Evolutionary conservation across 305 asterid species (phyloP), one percentile per base, ranked within the genome.

Genomic region (Rubia peregrina): DNA sequence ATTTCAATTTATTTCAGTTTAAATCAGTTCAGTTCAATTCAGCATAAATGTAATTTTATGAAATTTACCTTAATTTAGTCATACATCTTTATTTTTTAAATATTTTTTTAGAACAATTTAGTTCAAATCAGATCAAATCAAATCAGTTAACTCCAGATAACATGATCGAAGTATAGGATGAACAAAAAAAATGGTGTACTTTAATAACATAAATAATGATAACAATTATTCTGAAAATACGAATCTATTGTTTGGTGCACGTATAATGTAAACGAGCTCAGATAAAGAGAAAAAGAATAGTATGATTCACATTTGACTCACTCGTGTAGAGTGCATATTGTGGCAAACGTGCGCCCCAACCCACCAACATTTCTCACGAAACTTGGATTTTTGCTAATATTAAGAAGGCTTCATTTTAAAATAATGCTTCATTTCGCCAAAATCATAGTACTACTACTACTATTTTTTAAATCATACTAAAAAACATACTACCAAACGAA

Each of bases 341-440:
- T 78, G 90, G 83, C 89, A 81, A 60, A 83, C 71, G 68, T 83
- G 88, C 74, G 80, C 83, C 90, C 89, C 82, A 83, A 73, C 67
- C 66, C 76, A 53, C 59, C 5, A 76, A 77, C 87, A 72, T 55
- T 33, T 68, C 64, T 68, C 71, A 67, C 69, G 76, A 60, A 48
- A 30, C 46, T 74, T 38, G 56, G 61, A 43, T 19, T 7, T 49
- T 42, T 41, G n/a, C 38, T 21, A 48, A 33, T 7, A 5, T 33
- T 57, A 22, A 69, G 22, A 51, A 24, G 68, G 30, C 55, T 48
- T 13, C 14, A 13, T 46, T 46, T 3, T 12, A 12, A 46, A 46
- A 46, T 0, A 46, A 46, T 41, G 9, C 36, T 59, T 22, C 17
- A 11, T 22, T 59, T 59, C 17, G 9, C 38, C 40, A 51, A 17